Conservation (phyloP, 2,329 filamentous ascomycete genomes). For the Fusarium aywerte region DNA sequence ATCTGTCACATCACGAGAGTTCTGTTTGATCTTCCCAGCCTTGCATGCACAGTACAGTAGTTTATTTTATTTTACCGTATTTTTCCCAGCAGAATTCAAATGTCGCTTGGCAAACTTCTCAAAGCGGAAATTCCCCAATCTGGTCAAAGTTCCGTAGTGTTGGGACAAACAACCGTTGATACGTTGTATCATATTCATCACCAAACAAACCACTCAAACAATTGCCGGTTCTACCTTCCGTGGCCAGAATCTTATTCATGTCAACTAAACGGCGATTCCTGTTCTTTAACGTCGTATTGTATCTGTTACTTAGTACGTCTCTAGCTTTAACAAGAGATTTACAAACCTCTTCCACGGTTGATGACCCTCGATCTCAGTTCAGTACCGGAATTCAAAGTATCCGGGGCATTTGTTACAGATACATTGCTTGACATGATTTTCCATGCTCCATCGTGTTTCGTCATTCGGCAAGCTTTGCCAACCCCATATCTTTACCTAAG, state of each 20-base stretch:
- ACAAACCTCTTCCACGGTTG: constrained; percentile 1
- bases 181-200: constrained; percentile 1
- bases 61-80: constrained; percentile 1
- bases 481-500: constrained; percentile 32
- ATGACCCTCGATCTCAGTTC: constrained; percentile 12
- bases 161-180: neutral
- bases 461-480: constrained; percentile 26
- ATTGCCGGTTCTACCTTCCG: neutral
- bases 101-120: constrained; percentile 11
- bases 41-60: neutral
- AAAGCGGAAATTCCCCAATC: constrained; percentile 7
- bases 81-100: constrained; percentile 3
- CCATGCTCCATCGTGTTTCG: constrained; percentile 29
- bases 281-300: neutral
- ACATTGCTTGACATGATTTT: constrained; percentile 20
- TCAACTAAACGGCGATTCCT: neutral
- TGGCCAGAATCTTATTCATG: constrained; percentile 1
- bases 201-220: neutral
- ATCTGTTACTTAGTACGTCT: neutral
- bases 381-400: constrained; percentile 28
- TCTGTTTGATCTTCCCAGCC: constrained; percentile 16
- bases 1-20: constrained; percentile 15
- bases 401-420: constrained; percentile 38
- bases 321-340: constrained; percentile 7
- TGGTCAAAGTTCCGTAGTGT: constrained; percentile 7